Percentiles rank a stretch among this genome's conserved stretches.
phyloP scores from a whole-genome alignment of 1,139 yeast genomes.

The Blastobotrys petasosporus region DNA sequence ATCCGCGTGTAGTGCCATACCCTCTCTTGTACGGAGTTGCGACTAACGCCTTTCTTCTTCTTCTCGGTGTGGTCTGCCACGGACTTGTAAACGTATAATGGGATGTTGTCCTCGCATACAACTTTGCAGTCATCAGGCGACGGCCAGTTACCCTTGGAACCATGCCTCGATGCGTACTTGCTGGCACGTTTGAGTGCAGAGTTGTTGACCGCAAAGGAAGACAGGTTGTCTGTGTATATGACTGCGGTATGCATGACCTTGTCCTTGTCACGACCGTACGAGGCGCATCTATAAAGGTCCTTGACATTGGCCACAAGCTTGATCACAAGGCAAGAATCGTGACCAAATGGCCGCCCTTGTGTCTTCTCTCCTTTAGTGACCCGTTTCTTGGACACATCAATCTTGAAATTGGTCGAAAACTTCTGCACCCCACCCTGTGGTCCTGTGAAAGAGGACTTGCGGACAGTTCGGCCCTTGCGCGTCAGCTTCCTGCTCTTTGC shows the following conservation, averaged over 20 bases:
- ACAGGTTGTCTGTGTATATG: conserved; percentile 1
- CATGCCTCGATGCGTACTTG: too few relatives aligned
- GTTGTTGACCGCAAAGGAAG: not conserved
- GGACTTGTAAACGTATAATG: not conserved
- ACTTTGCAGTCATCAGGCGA: too few relatives aligned
- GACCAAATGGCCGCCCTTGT: conserved; percentile 9
- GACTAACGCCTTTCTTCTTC: not conserved
- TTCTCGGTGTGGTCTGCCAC: conserved; percentile 1
- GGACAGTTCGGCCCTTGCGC: too few relatives aligned
- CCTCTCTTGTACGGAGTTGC: not conserved
- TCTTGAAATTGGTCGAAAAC: not conserved
- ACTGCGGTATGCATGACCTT: not conserved
- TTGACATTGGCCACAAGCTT: not conserved
- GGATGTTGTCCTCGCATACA: not conserved
- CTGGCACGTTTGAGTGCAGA: not conserved
- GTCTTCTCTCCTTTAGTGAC: conserved; percentile 4
- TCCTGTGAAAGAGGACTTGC: not conserved
- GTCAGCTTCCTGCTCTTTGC: not conserved
- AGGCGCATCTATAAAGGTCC: conserved; percentile 1
- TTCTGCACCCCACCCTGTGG: not conserved
- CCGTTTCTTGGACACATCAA: conserved; percentile 9
- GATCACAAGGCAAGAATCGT: not conserved
- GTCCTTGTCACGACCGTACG: conserved; percentile 3
- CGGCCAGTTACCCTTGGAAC: too few relatives aligned
- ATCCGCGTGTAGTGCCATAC: conserved; percentile 9